These are phyloP conservation scores for Silene latifolia DNA, from an alignment of 148 eudicot species.

Conservation along the genomic window DNA sequence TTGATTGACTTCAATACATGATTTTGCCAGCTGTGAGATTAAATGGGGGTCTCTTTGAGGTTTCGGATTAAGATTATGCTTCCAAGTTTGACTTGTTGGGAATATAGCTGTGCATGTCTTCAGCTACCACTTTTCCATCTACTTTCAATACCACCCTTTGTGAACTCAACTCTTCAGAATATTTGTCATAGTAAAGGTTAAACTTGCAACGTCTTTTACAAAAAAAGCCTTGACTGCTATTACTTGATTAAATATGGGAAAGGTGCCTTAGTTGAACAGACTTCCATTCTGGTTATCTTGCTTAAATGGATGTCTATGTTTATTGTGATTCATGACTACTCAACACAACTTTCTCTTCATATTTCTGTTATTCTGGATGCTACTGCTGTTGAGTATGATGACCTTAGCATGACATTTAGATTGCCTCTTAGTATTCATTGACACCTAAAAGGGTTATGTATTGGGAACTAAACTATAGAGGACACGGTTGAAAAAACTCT, in stretches of 20 bases:
- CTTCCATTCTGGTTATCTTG: background rate
- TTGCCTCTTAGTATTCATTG: too few relatives aligned
- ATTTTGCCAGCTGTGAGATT: background rate
- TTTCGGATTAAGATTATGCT: background rate
- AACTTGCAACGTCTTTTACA: background rate
- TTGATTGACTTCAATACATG: background rate
- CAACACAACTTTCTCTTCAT: background rate
- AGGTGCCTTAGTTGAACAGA: background rate
- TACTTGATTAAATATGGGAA: background rate
- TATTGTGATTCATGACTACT: background rate
- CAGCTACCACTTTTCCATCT: background rate
- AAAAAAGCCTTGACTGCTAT: too few relatives aligned
- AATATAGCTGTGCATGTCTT: background rate
- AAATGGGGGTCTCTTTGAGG: background rate
- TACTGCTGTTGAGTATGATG: background rate
- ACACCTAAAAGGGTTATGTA: too few relatives aligned
- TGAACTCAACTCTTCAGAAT: background rate
- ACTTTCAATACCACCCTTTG: background rate
- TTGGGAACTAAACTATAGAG: too few relatives aligned
- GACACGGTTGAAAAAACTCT: too few relatives aligned
- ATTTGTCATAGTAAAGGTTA: background rate
- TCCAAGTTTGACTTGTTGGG: background rate
- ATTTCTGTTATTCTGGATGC: background rate
- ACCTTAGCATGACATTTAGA: too few relatives aligned
- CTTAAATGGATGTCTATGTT: background rate